Evolutionary conservation across 2,329 filamentous ascomycete genomes (phyloP).

Genomic region (Alternaria sp.): DNA sequence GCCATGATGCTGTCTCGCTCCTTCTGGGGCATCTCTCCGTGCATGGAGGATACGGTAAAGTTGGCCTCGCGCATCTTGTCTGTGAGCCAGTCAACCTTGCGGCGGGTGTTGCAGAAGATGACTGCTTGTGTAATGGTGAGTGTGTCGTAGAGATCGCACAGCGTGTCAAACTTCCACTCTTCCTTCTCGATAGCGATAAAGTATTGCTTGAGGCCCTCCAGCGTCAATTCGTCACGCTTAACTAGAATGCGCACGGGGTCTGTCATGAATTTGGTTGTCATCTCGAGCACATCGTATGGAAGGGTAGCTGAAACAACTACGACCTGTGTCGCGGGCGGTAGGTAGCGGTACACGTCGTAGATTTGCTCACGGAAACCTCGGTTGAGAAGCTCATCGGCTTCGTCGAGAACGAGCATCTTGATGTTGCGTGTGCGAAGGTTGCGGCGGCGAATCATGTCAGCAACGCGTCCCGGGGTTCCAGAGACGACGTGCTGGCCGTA

Average conservation of each 20-base stretch:
- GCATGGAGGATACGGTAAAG: constrained; percentile 98
- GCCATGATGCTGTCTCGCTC: constrained; percentile 99
- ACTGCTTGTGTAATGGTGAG: constrained; percentile 98
- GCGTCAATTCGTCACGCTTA: constrained; percentile 97
- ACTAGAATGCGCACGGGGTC: constrained; percentile 96
- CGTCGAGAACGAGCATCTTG: constrained; percentile 81
- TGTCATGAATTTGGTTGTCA: constrained; percentile 99
- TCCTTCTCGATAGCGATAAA: constrained; percentile 99
- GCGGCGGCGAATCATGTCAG: constrained; percentile 81
- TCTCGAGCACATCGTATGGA: constrained; percentile 96
- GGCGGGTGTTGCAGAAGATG: constrained; percentile 98
- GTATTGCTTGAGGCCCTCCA: constrained; percentile 98
- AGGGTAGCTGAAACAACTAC: constrained; percentile 97
- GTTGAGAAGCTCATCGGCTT: constrained; percentile 83
- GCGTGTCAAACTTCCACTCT: constrained; percentile 99
- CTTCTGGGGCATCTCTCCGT: constrained; percentile 98
- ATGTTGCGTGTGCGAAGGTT: constrained; percentile 78
- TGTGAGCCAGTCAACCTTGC: constrained; percentile 99
- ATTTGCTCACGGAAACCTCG: constrained; percentile 98
- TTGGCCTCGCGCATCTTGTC: constrained; percentile 99
- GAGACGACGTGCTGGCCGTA: constrained; percentile 98
- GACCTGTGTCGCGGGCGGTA: constrained; percentile 97
- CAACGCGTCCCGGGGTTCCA: constrained; percentile 94
- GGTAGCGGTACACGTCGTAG: constrained; percentile 97
- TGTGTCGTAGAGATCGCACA: constrained; percentile 98